Percentiles rank a stretch among this genome's conserved stretches.
These are phyloP conservation scores for Starmera amethionina DNA, from an alignment of 805 yeast species.

Conservation along the genomic window DNA sequence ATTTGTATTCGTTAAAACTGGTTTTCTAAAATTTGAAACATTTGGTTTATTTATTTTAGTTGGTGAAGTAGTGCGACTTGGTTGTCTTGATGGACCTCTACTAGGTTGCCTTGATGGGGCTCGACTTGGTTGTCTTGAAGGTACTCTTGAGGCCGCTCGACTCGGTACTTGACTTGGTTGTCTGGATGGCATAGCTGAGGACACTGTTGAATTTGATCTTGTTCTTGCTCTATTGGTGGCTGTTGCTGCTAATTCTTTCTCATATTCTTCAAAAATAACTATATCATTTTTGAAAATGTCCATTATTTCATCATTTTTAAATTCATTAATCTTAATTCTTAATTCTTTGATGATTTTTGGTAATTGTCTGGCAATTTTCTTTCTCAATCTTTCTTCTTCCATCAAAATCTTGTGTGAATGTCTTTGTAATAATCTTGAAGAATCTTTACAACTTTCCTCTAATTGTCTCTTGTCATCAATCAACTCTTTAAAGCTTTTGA, in stretches of 20 bases:
- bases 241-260: conserved; percentile 6
- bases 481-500: conserved; percentile 45
- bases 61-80: neutral
- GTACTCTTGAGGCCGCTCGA: conserved; percentile 10
- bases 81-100: neutral
- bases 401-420: conserved; percentile 71
- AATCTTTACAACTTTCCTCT: conserved; percentile 64
- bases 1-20: too few relatives aligned
- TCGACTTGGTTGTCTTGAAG: conserved; percentile 6
- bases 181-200: conserved; percentile 13
- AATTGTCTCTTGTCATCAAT: conserved; percentile 52
- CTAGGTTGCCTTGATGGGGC: conserved; percentile 8
- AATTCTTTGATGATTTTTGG: conserved; percentile 55
- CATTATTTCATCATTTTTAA: conserved; percentile 33
- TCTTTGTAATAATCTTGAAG: conserved; percentile 66
- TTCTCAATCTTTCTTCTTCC: conserved; percentile 71
- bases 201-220: conserved; percentile 7
- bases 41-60: neutral
- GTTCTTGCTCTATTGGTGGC: conserved; percentile 11
- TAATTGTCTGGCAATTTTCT: conserved; percentile 51
- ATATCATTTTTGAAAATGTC: conserved; percentile 19
- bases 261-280: conserved; percentile 21
- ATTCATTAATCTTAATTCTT: conserved; percentile 34
- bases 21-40: neutral
- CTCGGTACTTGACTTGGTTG: conserved; percentile 11